phyloP scores from a whole-genome alignment of 805 yeast genomes.

The Teunomyces aglyptinius region DNA sequence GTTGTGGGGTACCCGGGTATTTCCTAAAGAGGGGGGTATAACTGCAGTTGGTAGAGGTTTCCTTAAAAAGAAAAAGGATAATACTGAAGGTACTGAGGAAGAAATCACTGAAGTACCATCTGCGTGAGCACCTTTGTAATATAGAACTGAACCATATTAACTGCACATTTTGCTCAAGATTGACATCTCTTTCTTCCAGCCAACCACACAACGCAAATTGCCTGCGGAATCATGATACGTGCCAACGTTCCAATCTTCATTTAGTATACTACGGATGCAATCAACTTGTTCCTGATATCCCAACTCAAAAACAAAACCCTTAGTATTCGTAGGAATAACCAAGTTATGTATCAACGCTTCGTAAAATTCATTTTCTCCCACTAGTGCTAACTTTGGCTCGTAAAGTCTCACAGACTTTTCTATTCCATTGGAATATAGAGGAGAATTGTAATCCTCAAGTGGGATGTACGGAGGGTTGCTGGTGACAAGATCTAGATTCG shows the following conservation, averaged over 20 bases:
- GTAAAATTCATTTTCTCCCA: slow-evolving; percentile 77
- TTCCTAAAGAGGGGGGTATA: slow-evolving; percentile 58
- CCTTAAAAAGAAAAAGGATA: slow-evolving; percentile 33
- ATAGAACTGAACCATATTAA: neutral
- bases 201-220: slow-evolving; percentile 59
- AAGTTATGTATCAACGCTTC: slow-evolving; percentile 49
- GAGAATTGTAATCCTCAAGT: slow-evolving; percentile 35
- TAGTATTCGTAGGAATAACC: slow-evolving; percentile 39
- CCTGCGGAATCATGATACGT: slow-evolving; percentile 49
- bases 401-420: slow-evolving; percentile 63
- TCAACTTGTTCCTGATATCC: slow-evolving; percentile 62
- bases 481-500: slow-evolving; percentile 50
- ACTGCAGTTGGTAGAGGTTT: slow-evolving; percentile 70
- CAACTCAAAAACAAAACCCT: slow-evolving; percentile 72
- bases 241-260: slow-evolving; percentile 50
- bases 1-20: slow-evolving; percentile 73
- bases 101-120: neutral
- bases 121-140: neutral
- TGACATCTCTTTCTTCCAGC: slow-evolving; percentile 42
- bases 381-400: slow-evolving; percentile 79
- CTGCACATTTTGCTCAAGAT: neutral
- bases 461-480: slow-evolving; percentile 95
- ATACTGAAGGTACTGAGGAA: neutral
- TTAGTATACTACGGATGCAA: slow-evolving; percentile 27
- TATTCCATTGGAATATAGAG: slow-evolving; percentile 38